Base-by-base conservation (phyloP, 1,284 basidiomycete genomes). In the Lignosus rhinocerotis region DNA sequence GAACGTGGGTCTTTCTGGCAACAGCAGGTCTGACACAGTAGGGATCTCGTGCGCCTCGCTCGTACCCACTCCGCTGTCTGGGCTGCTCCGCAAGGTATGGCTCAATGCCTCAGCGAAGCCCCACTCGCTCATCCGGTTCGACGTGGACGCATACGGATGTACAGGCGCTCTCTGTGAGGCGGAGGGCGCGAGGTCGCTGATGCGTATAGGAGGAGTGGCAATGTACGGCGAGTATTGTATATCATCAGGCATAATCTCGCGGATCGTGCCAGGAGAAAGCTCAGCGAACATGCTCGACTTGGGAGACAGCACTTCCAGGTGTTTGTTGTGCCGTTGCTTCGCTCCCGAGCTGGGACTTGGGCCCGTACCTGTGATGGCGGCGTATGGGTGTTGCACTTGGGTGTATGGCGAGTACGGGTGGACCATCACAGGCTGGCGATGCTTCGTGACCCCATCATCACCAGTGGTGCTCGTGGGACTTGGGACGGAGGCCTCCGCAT, bases 231-330 rank as follows among this genome's bases (percentile, higher is more conserved):
- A 85, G 62, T 85, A 85, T 49, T 77, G 75, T 25, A 85, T 71
- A 49, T 85, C 81, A 9, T 73, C 75, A 0, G 81, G 78, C 32
- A 79, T 66, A 48, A 86, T 70, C 65, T 84, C 83, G 42, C 80
- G 75, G n/a, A 84, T 75, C 21, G 77, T 68, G 1, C 79, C 80
- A 11, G 73, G 65, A 72, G 77, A 56, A 72, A 82, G 69, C 62
- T 80, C 79, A 0, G 81, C 83, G 76, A 81, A 85, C 78, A 86
- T 81, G 66, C 78, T 80, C 12, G 74, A 71, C 17, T 73, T 64
- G 5, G 55, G 46, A 7, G 61, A 54, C n/a, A 77, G 68, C 3
- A 79, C 69, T 44, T 73, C 64, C 30, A 70, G 48, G 39, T 66
- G 43, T 45, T 62, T 63, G 38, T 44, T 46, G 4, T 53, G 39